Conservation (phyloP, 2,329 filamentous ascomycete genomes). For the Macrophomina tecta region DNA sequence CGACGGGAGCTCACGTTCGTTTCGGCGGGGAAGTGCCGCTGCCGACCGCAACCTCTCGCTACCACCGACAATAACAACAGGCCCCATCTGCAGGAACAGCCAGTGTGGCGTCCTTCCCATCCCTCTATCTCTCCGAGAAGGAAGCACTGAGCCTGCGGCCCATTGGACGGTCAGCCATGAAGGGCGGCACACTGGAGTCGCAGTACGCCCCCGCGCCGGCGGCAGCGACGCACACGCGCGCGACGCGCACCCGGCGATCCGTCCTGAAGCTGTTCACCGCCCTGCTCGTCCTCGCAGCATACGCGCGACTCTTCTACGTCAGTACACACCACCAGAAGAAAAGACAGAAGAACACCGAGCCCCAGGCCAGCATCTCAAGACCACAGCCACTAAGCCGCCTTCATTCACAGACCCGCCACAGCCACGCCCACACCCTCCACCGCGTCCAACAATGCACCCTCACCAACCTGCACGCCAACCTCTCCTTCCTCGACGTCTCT, state of each 20-base stretch:
- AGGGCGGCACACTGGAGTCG: not conserved
- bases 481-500: slow-evolving; percentile 59
- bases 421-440: slow-evolving; percentile 12
- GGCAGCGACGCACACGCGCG: not conserved
- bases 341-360: not conserved
- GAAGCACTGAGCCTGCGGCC: not conserved
- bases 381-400: not conserved
- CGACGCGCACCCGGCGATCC: slow-evolving; percentile 15
- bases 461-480: slow-evolving; percentile 55
- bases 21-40: slow-evolving; percentile 18
- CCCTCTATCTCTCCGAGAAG: not conserved
- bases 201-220: not conserved
- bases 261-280: slow-evolving; percentile 6
- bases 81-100: not conserved
- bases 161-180: slow-evolving; percentile 5
- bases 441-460: slow-evolving; percentile 60
- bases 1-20: not conserved
- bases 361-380: no score
- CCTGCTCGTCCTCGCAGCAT: not conserved
- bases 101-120: not conserved
- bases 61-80: slow-evolving; percentile 16
- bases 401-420: slow-evolving; percentile 11
- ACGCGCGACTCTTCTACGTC: slow-evolving; percentile 24
- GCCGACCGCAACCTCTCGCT: slow-evolving; percentile 17
- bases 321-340: not conserved